Conservation (phyloP, 306 rosid genomes). For the Lupinus albus region DNA sequence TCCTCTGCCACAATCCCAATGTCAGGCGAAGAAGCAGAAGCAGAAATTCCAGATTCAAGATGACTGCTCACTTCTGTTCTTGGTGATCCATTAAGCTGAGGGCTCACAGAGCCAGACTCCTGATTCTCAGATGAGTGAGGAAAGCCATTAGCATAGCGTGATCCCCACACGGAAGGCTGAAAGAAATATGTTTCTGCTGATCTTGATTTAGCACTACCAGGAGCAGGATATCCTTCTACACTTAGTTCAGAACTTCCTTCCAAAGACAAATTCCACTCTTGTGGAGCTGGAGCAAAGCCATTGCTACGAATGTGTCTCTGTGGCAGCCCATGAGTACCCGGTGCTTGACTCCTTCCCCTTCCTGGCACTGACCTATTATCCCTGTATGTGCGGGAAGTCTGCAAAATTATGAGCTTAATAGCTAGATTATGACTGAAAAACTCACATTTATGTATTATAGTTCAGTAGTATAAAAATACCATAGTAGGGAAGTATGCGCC, state of each 20-base stretch:
- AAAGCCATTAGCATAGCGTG: constrained; percentile 50
- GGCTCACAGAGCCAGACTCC: constrained; percentile 54
- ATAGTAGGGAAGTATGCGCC: constrained; percentile 76
- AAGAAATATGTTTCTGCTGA: constrained; percentile 51
- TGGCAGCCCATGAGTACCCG: constrained; percentile 48
- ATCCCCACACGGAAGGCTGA: constrained; percentile 47
- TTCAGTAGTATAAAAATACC: constrained; percentile 50
- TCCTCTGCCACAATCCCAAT: constrained; percentile 44
- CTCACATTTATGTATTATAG: background rate
- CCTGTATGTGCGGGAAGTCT: constrained; percentile 55
- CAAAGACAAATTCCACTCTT: constrained; percentile 43
- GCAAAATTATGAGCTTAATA: constrained; percentile 48
- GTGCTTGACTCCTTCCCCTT: constrained; percentile 59
- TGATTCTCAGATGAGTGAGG: constrained; percentile 49
- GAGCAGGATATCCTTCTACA: constrained; percentile 56
- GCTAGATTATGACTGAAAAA: constrained; percentile 36
- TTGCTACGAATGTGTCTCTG: constrained; percentile 47
- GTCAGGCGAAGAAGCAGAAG: constrained; percentile 40
- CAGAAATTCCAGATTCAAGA: constrained; percentile 43
- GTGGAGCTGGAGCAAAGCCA: constrained; percentile 50
- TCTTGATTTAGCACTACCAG: constrained; percentile 49
- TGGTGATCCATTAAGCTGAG: constrained; percentile 49
- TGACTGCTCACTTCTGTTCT: constrained; percentile 46
- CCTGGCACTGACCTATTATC: constrained; percentile 50
- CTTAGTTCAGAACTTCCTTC: constrained; percentile 54